These are phyloP conservation scores for Fusarium ramigenum DNA, from an alignment of 2,329 filamentous ascomycete genomes.

Conservation along the genomic window DNA sequence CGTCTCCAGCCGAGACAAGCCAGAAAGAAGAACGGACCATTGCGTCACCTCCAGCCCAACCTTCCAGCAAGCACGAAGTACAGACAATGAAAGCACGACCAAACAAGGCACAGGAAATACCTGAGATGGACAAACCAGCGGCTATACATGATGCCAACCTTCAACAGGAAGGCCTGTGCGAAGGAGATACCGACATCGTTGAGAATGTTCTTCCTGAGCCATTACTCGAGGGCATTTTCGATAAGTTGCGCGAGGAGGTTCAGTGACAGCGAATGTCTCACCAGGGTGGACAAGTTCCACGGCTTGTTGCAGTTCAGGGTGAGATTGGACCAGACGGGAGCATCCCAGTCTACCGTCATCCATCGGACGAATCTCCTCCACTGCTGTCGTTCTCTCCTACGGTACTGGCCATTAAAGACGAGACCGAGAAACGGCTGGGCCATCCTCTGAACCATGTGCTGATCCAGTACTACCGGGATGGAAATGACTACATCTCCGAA, in stretches of 20 bases:
- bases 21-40: background rate
- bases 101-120: background rate
- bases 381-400: conserved; percentile 78
- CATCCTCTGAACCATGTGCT: conserved; percentile 90
- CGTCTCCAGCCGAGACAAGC: background rate
- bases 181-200: conserved; percentile 82
- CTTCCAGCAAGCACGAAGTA: background rate
- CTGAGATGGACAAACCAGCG: conserved; percentile 2
- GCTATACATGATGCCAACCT: conserved; percentile 7
- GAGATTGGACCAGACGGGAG: conserved; percentile 72
- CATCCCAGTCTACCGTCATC: conserved; percentile 93
- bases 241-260: conserved; percentile 76
- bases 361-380: conserved; percentile 85
- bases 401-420: conserved; percentile 72
- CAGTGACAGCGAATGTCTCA: conserved; percentile 94
- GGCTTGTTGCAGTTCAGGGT: conserved; percentile 90
- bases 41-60: background rate
- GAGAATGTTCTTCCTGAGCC: conserved; percentile 71
- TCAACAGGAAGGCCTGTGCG: conserved; percentile 70
- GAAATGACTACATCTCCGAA: conserved; percentile 92
- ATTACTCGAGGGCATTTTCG: conserved; percentile 70
- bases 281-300: conserved; percentile 88
- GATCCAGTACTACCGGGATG: conserved; percentile 91
- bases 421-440: conserved; percentile 76
- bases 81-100: background rate